These are phyloP conservation scores for Noccaea caerulescens DNA, from an alignment of 345 rosid genomes.

Conservation along the genomic window DNA sequence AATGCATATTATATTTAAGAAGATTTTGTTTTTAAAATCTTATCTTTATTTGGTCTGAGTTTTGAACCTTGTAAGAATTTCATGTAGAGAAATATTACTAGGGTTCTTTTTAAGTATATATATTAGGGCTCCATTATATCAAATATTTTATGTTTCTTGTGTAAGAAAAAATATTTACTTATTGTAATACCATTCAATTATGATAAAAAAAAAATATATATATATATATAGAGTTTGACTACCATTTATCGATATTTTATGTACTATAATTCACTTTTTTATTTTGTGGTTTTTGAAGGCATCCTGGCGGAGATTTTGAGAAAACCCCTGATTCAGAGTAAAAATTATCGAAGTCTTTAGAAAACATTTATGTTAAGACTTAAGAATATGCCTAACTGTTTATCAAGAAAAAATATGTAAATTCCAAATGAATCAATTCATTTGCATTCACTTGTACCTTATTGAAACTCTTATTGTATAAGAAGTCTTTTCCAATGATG, in stretches of 20 bases:
- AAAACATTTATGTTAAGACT: slow-evolving; percentile 10
- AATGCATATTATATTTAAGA: not conserved
- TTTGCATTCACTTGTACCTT: slow-evolving; percentile 28
- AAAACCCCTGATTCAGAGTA: slow-evolving; percentile 20
- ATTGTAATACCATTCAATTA: not conserved
- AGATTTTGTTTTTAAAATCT: no score
- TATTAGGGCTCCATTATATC: not conserved
- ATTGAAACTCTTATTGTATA: slow-evolving; percentile 21
- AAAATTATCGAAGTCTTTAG: not conserved
- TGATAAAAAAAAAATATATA: not conserved
- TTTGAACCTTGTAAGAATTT: not conserved
- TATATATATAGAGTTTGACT: not conserved
- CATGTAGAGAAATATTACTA: no score
- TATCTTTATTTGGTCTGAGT: not conserved
- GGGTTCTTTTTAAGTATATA: not conserved
- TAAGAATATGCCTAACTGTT: not conserved
- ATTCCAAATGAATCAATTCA: not conserved
- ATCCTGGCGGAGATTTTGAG: not conserved
- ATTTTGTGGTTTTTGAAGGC: slow-evolving; percentile 5
- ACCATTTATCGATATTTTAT: not conserved
- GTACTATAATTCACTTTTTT: slow-evolving; percentile 1
- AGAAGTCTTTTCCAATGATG: not conserved
- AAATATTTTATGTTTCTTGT: not conserved
- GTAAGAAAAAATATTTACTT: not conserved
- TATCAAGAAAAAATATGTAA: slow-evolving; percentile 17